Base-by-base conservation (phyloP, 768 basidiomycete genomes). In the Sporobolomyces roseus region DNA sequence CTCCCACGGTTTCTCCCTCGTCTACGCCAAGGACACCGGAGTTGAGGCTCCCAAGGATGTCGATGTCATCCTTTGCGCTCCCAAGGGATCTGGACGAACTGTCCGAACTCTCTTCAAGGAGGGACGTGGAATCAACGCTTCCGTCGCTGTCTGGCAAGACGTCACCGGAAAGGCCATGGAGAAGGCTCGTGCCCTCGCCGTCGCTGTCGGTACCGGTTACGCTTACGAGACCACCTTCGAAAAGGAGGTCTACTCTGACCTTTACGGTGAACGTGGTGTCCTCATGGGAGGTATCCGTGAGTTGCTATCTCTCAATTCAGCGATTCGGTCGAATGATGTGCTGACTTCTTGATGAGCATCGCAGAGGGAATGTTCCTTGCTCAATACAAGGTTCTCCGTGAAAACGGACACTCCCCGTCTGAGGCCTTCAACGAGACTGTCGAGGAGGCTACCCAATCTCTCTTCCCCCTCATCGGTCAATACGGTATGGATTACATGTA, bases 341-440 rank as follows among this genome's bases (percentile, higher is more conserved):
- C 43, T 68, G 52, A 50, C 30, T 51, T 53, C 45, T 5, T 48
- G n/a, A n/a, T 41, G 10, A 9, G 25, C 4, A 46, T 59, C 38
- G 60, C 66, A 90, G 88, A 99, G 88, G 96, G 96, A 74, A 85
- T 99, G 78, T 98, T 99, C 90, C 84, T 93, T 75, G 96, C 96
- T 46, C 96, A 99, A 81, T 99, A 98, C 86, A 87, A 93, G 84
- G 88, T 94, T 66, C 89, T 96, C 77, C 91, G 93, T 78, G 89
- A 88, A 78, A 94, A 94, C 78, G 93, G 93, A 63, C 96, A 99
- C 85, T 83, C 86, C 6, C 96, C 96, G 61, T 98, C 94, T 49
- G 96, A 99, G 79, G 93, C 93, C 55, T 98, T 99, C 87, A 98
- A 99, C 81, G 96, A 99, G 84, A 98, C 96, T 67, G 96, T 98